Evolutionary conservation across 2,329 filamentous ascomycete genomes (phyloP).

Genomic region (Penicillium psychrosexuale): DNA sequence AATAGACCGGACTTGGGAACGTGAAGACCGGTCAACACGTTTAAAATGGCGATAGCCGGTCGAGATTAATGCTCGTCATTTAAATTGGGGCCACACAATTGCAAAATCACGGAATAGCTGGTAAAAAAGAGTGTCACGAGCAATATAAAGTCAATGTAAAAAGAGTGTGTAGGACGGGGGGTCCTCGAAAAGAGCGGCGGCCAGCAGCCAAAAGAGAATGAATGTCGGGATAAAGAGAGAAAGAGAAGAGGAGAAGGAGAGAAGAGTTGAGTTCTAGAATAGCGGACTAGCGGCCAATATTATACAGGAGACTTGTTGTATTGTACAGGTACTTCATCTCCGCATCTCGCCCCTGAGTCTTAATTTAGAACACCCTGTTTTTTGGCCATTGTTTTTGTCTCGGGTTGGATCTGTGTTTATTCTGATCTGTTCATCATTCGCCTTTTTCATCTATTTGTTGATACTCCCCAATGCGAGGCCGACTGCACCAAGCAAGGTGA

Average conservation of each 20-base stretch:
- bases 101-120: background rate
- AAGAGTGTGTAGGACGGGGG: slow-evolving; percentile 8
- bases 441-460: background rate
- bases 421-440: background rate
- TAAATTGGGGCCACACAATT: slow-evolving; percentile 1
- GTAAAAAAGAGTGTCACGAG: background rate
- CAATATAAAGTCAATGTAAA: background rate
- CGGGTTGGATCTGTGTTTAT: background rate
- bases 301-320: slow-evolving; percentile 1
- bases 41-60: slow-evolving; percentile 1
- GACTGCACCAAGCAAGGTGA: slow-evolving; percentile 16
- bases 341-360: slow-evolving; percentile 16
- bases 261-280: slow-evolving; percentile 21
- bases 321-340: slow-evolving; percentile 1
- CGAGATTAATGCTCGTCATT: slow-evolving; percentile 8
- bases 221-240: slow-evolving; percentile 14
- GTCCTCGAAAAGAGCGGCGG: slow-evolving; percentile 28
- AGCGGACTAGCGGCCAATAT: slow-evolving; percentile 12
- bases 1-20: background rate
- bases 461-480: background rate
- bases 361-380: slow-evolving; percentile 2
- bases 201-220: slow-evolving; percentile 24
- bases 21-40: slow-evolving; percentile 11
- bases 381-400: slow-evolving; percentile 1
- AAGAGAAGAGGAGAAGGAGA: slow-evolving; percentile 22